A percentile compares a stretch with the other conserved stretches of the same genome.
Evolutionary conservation across 1,284 basidiomycete genomes (phyloP).

Genomic region (Apiotrichum siamense): DNA sequence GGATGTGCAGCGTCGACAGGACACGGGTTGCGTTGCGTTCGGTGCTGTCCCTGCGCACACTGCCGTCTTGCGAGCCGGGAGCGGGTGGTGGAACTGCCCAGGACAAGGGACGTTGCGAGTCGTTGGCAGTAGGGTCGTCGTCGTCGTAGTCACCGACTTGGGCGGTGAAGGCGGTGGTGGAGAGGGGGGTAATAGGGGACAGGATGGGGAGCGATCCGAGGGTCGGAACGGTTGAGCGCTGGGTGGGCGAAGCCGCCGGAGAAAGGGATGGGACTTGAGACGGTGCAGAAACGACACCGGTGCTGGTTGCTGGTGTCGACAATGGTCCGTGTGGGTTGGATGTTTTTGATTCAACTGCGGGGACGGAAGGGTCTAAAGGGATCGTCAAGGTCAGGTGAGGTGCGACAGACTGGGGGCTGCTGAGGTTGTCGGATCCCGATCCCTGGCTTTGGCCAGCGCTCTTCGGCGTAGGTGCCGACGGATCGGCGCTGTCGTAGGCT

Average conservation of each 20-base stretch:
- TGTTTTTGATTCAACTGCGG: background rate
- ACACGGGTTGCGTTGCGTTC: slow-evolving; percentile 4
- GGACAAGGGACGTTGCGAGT: background rate
- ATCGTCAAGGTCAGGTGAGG: background rate
- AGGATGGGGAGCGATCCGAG: slow-evolving; percentile 21
- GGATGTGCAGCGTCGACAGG: slow-evolving; percentile 2
- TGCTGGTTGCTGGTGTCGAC: too few relatives aligned
- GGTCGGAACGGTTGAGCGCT: background rate
- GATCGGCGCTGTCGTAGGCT: too few relatives aligned
- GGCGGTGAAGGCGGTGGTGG: slow-evolving; percentile 11
- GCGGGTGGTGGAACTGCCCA: background rate
- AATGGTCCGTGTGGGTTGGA: background rate
- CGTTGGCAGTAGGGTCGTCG: slow-evolving; percentile 2
- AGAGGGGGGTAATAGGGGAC: slow-evolving; percentile 28
- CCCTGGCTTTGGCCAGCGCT: too few relatives aligned
- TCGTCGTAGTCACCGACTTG: background rate
- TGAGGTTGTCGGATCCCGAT: too few relatives aligned
- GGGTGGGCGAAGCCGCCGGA: background rate
- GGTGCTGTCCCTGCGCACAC: slow-evolving; percentile 3
- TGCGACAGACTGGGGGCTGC: too few relatives aligned
- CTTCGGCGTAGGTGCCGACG: too few relatives aligned
- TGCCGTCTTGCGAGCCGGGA: slow-evolving; percentile 2
- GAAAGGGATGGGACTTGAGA: background rate
- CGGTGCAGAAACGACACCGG: background rate
- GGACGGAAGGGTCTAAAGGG: background rate